These are phyloP conservation scores for Ceratocystis papillata DNA, from an alignment of 2,329 filamentous ascomycete species.

Conservation along the genomic window DNA sequence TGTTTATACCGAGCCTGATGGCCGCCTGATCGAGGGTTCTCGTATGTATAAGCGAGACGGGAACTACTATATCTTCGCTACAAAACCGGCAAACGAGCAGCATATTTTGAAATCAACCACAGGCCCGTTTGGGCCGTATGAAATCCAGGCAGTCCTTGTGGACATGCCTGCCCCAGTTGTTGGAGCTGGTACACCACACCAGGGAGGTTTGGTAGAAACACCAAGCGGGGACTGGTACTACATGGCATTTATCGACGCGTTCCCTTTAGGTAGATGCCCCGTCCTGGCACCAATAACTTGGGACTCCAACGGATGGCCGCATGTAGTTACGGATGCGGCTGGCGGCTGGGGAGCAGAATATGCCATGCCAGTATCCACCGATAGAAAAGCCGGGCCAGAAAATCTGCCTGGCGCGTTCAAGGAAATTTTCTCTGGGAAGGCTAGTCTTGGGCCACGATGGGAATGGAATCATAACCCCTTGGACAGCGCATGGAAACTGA, in stretches of 20 bases:
- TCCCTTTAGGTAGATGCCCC: constrained; percentile 44
- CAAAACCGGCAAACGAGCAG: constrained; percentile 37
- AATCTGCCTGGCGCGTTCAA: constrained; percentile 37
- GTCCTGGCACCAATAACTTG: constrained; percentile 44
- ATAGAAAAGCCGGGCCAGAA: constrained; percentile 24
- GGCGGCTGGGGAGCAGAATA: constrained; percentile 39
- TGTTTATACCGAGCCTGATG: constrained; percentile 26
- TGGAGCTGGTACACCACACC: constrained; percentile 37
- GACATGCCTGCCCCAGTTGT: constrained; percentile 35
- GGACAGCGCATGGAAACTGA: constrained; percentile 36
- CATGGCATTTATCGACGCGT: constrained; percentile 44
- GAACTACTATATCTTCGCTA: constrained; percentile 40
- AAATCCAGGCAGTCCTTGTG: constrained; percentile 36
- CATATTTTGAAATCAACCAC: constrained; percentile 41
- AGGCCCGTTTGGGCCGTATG: constrained; percentile 43
- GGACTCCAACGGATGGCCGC: constrained; percentile 38
- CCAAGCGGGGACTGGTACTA: constrained; percentile 46
- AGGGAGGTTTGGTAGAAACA: constrained; percentile 45
- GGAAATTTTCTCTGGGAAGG: constrained; percentile 29
- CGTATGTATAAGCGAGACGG: constrained; percentile 39
- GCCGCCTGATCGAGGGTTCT: constrained; percentile 29
- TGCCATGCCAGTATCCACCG: constrained; percentile 30
- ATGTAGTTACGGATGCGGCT: constrained; percentile 33
- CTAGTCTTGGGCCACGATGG: constrained; percentile 35
- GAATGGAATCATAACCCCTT: constrained; percentile 54